phyloP scores from a whole-genome alignment of 305 asterid species.

The Andrographis paniculata region DNA sequence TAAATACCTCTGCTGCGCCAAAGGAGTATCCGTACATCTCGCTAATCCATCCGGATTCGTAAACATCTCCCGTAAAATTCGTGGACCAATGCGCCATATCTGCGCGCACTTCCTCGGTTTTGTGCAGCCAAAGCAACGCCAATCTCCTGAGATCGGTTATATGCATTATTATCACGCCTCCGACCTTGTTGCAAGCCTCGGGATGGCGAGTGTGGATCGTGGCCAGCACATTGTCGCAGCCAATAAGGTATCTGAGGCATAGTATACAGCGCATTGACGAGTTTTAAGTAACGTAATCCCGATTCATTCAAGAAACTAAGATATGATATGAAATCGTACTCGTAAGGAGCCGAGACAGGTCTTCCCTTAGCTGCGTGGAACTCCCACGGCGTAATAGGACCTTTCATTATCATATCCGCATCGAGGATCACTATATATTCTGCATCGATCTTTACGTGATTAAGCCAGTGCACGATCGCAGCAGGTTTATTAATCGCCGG shows the following conservation, averaged over 20 bases:
- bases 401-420: constrained; percentile 95
- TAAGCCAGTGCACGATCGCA: constrained; percentile 86
- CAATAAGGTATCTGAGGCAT: constrained; percentile 71
- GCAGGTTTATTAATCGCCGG: constrained; percentile 97
- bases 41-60: constrained; percentile 95
- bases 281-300: not conserved
- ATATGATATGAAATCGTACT: constrained; percentile 36
- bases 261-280: not conserved
- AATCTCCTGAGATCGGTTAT: constrained; percentile 64
- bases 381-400: constrained; percentile 94
- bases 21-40: constrained; percentile 99
- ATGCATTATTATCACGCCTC: constrained; percentile 94
- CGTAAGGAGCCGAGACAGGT: constrained; percentile 93
- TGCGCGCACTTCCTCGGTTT: constrained; percentile 89
- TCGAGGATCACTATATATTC: constrained; percentile 82
- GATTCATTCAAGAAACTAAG: not conserved
- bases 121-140: constrained; percentile 79
- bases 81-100: constrained; percentile 82
- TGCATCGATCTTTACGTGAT: constrained; percentile 79
- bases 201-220: constrained; percentile 84
- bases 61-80: constrained; percentile 79
- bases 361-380: constrained; percentile 66
- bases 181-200: constrained; percentile 83
- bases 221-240: constrained; percentile 92
- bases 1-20: constrained; percentile 94